Base-by-base conservation (phyloP, 495 filamentous ascomycete genomes). In the Neurospora sp. region DNA sequence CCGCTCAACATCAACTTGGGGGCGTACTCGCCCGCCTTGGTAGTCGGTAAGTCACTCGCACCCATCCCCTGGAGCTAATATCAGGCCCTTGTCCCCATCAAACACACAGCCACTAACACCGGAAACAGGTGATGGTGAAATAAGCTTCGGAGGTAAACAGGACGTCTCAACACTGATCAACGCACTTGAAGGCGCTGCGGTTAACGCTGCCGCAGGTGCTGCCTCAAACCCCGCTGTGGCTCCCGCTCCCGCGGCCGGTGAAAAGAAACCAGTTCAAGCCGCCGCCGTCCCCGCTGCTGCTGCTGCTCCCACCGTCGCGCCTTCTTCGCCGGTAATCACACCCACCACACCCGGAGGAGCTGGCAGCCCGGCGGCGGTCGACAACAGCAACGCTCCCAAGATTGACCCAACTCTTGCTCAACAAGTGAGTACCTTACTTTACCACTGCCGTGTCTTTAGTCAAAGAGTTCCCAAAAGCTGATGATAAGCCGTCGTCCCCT, bases 1-100 rank as follows among this genome's bases (percentile, higher is more conserved):
- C 87, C 87, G 10, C 84, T 89, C 42, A 89, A 89, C 79, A 89
- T 89, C 81, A 89, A 89, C 81, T 83, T 89, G 49, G 87, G 87
- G 39, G 87, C 87, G 42, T 88, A 88, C 77, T 88, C 87, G 11
- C 87, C 87, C 10, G 87, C 87, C 78, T 79, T 88, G 83, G 80
- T 80, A 74, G 80, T 80, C 54, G 80, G 80, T 80, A 77, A 39
- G 77, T 40, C 38, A 23, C 39, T 11, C 37, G 2, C 44, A 18
- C 18, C 16, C 27, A 31, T n/a, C n/a, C n/a, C n/a, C n/a, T n/a
- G n/a, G n/a, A n/a, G n/a, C n/a, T n/a, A n/a, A n/a, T n/a, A n/a
- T n/a, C n/a, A n/a, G n/a, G n/a, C n/a, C n/a, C n/a, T n/a, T n/a
- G n/a, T n/a, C 27, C 31, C 31, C 3, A 35, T 35, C 31, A 35